Base-by-base conservation (phyloP, 1,284 basidiomycete genomes). In the Apiotrichum akiyoshidainum region DNA sequence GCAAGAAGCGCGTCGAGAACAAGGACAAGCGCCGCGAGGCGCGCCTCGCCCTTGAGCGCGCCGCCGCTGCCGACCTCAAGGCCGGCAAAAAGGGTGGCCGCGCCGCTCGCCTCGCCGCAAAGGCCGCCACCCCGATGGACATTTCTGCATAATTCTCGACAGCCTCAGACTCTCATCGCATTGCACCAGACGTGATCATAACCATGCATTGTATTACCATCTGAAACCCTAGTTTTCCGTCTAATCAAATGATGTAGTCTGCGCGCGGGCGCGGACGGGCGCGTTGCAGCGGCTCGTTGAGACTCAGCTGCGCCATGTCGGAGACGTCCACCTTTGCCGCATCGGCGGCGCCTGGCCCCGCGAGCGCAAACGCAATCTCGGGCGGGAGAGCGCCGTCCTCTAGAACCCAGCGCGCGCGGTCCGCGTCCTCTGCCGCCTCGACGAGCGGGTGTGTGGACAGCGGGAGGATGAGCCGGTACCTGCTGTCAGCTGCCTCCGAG, bases 1-100 rank as follows among this genome's bases (percentile, higher is more conserved):
- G 80, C 33, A 79, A 77, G 41, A 85, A 85, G 19, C 85, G 84
- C 66, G 70, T 78, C 46, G 75, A 74, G 66, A 77, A 68, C 53
- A 75, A 72, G 61, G 59, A 64, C 59, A 77, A 76, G 70, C 72
- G 65, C 52, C 78, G 69, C 61, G 70, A 72, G 46, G 61, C 63
- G 53, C 66, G 66, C 40, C 52, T 34, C 8, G 46, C 47, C 40
- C 34, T 58, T n/a, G 63, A 65, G 34, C 58, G 46, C 33, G 52
- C 41, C 40, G 50, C 55, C 4, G 49, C 49, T 12, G 35, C 39
- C 6, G 58, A 59, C 11, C 19, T 57, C n/a, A 46, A 21, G 46
- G 37, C 39, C n/a, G 40, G 22, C 17, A 41, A 51, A 22, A 8
- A 5, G n/a, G 44, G 52, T 1, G 59, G 50, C 11, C 54, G 55